Evolutionary conservation across 2,329 filamentous ascomycete genomes (phyloP).

Genomic region (Trichoderma simmonsii): DNA sequence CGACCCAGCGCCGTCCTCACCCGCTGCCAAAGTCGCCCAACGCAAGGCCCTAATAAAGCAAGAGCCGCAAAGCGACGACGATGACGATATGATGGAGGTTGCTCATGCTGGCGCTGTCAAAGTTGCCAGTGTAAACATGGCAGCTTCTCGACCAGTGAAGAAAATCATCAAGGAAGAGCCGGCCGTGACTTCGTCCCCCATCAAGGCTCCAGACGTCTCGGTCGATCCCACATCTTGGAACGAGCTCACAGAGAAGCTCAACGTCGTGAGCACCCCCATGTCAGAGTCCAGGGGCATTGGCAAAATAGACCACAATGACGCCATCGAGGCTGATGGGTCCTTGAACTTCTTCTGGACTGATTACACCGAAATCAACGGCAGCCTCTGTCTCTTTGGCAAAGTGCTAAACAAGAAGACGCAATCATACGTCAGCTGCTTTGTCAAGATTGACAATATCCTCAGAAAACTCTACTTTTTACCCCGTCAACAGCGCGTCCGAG

Average conservation of each 20-base stretch:
- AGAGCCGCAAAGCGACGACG: slow-evolving; percentile 61
- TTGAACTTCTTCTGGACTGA: slow-evolving; percentile 96
- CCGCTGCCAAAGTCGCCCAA: slow-evolving; percentile 72
- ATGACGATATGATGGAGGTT: slow-evolving; percentile 85
- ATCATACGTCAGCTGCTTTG: slow-evolving; percentile 83
- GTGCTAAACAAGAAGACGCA: slow-evolving; percentile 83
- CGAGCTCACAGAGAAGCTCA: slow-evolving; percentile 78
- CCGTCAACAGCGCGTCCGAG: slow-evolving; percentile 56
- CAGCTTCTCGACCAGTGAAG: slow-evolving; percentile 68
- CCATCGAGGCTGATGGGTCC: slow-evolving; percentile 90
- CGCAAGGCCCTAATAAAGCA: slow-evolving; percentile 59
- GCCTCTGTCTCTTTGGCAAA: slow-evolving; percentile 91
- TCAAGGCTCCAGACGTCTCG: slow-evolving; percentile 53
- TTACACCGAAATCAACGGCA: slow-evolving; percentile 89
- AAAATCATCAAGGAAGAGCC: slow-evolving; percentile 67
- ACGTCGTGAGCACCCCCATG: slow-evolving; percentile 73
- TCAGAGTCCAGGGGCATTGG: slow-evolving; percentile 63
- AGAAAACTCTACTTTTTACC: slow-evolving; percentile 93
- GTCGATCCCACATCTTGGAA: slow-evolving; percentile 88
- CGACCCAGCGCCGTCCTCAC: slow-evolving; percentile 83
- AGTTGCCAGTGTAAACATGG: slow-evolving; percentile 75
- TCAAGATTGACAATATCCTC: slow-evolving; percentile 92
- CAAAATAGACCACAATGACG: slow-evolving; percentile 79
- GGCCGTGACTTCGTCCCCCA: slow-evolving; percentile 74
- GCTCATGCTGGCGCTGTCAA: slow-evolving; percentile 70